These are phyloP conservation scores for Fragaria vesca DNA, from an alignment of 306 rosid species.

Conservation along the genomic window DNA sequence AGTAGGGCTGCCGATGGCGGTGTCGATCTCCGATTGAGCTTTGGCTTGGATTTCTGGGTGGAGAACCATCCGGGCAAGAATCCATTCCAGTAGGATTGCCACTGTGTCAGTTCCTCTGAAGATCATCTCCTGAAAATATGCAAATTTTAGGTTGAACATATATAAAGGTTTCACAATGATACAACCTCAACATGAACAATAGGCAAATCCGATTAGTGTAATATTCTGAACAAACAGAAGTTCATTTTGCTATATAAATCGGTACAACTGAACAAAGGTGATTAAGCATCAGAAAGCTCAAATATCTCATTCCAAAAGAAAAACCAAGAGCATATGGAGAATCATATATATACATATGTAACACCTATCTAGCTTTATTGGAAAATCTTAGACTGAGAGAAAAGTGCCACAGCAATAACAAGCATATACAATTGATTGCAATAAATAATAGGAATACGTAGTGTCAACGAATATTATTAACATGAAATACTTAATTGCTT, in stretches of 20 bases:
- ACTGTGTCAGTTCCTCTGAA: constrained; percentile 91
- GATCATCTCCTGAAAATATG: constrained; percentile 63
- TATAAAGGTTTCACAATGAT: not conserved
- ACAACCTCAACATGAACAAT: not conserved
- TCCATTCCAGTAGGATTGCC: constrained; percentile 80
- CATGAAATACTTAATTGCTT: not conserved
- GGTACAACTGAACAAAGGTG: not conserved
- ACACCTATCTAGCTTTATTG: not conserved
- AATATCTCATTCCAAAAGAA: not conserved
- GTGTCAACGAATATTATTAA: not conserved
- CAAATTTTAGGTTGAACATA: not conserved
- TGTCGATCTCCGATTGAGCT: constrained; percentile 51
- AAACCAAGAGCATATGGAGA: not conserved
- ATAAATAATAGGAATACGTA: not conserved
- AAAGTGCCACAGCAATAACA: not conserved
- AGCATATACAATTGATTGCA: not conserved
- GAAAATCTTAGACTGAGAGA: not conserved
- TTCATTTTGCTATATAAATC: not conserved
- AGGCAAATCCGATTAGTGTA: not conserved
- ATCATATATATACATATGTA: not conserved
- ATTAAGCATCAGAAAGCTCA: not conserved
- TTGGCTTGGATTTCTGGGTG: constrained; percentile 71
- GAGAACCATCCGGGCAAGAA: constrained; percentile 81
- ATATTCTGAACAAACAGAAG: not conserved
- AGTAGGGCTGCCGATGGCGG: constrained; percentile 12